Evolutionary conservation across 331 rosid species (phyloP), one percentile per base, ranked within the genome.

Genomic region (Dryas integrifolia): DNA sequence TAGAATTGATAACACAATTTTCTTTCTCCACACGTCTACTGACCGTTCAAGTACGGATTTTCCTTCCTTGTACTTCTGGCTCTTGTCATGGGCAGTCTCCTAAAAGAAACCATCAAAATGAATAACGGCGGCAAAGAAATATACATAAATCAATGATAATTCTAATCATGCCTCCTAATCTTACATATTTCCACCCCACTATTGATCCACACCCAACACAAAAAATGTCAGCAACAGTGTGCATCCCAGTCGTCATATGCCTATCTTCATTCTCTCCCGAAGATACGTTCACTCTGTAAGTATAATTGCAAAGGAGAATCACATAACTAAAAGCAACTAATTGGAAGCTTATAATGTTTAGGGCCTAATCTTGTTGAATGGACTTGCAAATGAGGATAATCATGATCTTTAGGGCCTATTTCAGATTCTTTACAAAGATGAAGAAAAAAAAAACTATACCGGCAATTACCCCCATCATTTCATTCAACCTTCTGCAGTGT

Each of bases 41-140:
- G 81, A 91, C 96, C 96, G 83, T 82, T 91, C 97, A 16, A 91
- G 97, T 43, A 91, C 96, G 6, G 97, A 85, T 74, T 91, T 91
- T 65, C 97, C 97, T 80, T 91, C 97, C 87, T 91, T 91, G 96
- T 91, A 91, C 88, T 88, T 91, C 85, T 91, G 91, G 82, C 4
- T 8, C 79, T 85, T 87, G 7, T 91, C 96, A 72, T 84, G 86
- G 58, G 92, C 96, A 72, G 80, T 87, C 82, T 87, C 97, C 96
- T 91, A 81, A 76, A 85, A 82, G 58, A 78, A 70, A 72, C 73
- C 82, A 74, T 71, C 78, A 71, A 51, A 41, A 74, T 69, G 49
- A 84, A 77, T 73, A 73, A 76, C 70, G 65, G 72, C 56, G 47
- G 62, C 56, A 74, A 45, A 65, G 43, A 62, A 82, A 69, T 5